Evolutionary conservation across 805 yeast species (phyloP), one percentile per base, ranked within the genome.

Genomic region (Zygotorulaspora florentina): DNA sequence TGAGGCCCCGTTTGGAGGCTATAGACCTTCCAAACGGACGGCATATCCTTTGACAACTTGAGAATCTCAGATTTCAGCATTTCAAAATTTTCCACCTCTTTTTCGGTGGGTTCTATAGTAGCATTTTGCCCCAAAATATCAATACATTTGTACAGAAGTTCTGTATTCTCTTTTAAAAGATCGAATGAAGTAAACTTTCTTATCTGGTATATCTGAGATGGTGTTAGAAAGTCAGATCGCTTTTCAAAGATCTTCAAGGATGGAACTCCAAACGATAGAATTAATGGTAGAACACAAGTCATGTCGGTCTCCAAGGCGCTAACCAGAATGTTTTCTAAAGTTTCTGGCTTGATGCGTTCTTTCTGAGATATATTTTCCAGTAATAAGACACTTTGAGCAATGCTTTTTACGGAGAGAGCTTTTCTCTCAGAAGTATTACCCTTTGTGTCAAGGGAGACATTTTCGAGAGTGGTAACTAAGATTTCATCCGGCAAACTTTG

Each of bases 371-470:
- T 27, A 15, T 51, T 51, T 11, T 55, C 44, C 25, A 64, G 20
- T 5, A 68, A 17, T 44, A 60, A 58, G 1, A 57, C 40, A 9
- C 62, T 48, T 33, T 57, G 61, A 2, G 56, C 43, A 8, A 68
- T 42, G 12, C 58, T 60, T 2, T 33, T 38, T 0, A 53, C 48
- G 12, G 47, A 43, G 25, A 65, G 36, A 1, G 35, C 42, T 9
- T 49, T 42, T 37, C 62, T 61, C 0, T 64, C 70, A 18, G 68
- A 73, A 8, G 61, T 60, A 1, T 56, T 40, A 35, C 70, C 74
- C 17, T 55, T 57, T 2, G 55, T 53, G 46, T 73, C 77, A 10
- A 75, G 75, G 25, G 55, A 36, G 1, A 75, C 52, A 43, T 72
- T 75, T 12, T 61, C 52, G 15, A 74, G 43, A 3, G 73, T 62